Evolutionary conservation across 768 basidiomycete species (phyloP).

Genomic region (Vararia minispora): DNA sequence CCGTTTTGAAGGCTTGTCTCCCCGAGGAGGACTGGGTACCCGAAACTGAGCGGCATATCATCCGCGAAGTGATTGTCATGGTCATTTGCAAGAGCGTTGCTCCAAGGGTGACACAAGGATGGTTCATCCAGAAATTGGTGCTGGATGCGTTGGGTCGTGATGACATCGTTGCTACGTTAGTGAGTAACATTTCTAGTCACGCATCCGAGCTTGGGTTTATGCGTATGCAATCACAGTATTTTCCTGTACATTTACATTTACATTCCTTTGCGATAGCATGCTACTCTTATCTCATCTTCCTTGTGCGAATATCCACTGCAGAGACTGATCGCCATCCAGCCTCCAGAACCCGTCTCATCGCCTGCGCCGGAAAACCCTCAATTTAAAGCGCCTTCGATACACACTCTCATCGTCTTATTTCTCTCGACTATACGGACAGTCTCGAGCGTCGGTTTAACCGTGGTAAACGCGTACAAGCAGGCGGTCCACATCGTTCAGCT

Average conservation of each 20-base stretch:
- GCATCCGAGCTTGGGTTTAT: too few species aligned
- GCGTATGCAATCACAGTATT: too few species aligned
- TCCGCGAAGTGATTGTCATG: conserved; percentile 77
- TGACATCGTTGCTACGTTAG: too few species aligned
- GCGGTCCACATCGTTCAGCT: conserved; percentile 51
- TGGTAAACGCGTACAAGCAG: conserved; percentile 61
- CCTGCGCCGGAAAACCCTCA: conserved; percentile 17
- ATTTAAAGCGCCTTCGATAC: conserved; percentile 23
- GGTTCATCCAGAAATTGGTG: conserved; percentile 74
- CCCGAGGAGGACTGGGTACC: conserved; percentile 72
- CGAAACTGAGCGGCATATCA: conserved; percentile 68
- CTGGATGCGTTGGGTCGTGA: conserved; percentile 51
- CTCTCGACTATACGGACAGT: conserved; percentile 67
- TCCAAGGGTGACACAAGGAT: conserved; percentile 70
- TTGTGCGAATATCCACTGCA: too few species aligned
- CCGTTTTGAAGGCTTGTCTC: conserved; percentile 60
- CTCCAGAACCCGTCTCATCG: conserved; percentile 17
- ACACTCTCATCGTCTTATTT: conserved; percentile 51
- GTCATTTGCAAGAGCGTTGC: conserved; percentile 43
- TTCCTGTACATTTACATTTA: too few species aligned
- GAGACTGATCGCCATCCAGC: conserved; percentile 11
- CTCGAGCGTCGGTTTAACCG: conserved; percentile 55
- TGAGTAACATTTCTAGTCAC: too few species aligned
- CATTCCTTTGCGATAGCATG: too few species aligned
- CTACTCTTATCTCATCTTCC: too few species aligned